A percentile compares a stretch with the other conserved stretches of the same genome.
These are phyloP conservation scores for Exophiala mesophila DNA, from an alignment of 2,329 filamentous ascomycete species.

Conservation along the genomic window DNA sequence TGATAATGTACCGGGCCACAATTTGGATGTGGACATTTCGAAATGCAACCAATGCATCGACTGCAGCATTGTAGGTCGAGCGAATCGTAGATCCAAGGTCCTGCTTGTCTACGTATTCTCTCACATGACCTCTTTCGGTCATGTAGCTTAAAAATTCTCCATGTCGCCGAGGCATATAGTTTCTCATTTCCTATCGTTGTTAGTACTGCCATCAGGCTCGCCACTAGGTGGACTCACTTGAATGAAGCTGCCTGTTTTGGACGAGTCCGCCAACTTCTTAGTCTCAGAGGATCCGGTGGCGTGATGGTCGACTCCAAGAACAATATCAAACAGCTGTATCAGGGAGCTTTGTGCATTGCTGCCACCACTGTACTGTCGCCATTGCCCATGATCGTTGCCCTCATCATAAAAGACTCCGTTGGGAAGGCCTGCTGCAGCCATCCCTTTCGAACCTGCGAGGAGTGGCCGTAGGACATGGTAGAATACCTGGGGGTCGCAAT, in stretches of 20 bases:
- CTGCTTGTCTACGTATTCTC: conserved; percentile 38
- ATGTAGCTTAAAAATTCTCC: conserved; percentile 47
- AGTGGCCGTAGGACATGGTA: conserved; percentile 50
- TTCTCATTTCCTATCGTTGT: conserved; percentile 44
- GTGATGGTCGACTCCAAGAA: conserved; percentile 47
- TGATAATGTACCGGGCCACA: conserved; percentile 50
- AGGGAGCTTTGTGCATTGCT: conserved; percentile 54
- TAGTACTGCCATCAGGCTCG: neutral
- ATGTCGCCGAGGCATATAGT: conserved; percentile 52
- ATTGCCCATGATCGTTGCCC: conserved; percentile 44
- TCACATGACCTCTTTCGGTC: conserved; percentile 42
- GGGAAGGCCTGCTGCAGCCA: conserved; percentile 48
- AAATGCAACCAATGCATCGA: conserved; percentile 37
- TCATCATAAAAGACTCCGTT: conserved; percentile 50
- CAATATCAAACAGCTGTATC: conserved; percentile 51
- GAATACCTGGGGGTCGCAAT: conserved; percentile 45
- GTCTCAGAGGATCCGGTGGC: conserved; percentile 33
- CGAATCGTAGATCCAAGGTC: conserved; percentile 32
- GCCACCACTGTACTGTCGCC: conserved; percentile 49
- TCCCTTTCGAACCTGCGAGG: conserved; percentile 51
- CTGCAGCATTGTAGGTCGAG: conserved; percentile 13
- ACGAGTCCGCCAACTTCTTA: conserved; percentile 16
- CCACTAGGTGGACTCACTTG: conserved; percentile 26
- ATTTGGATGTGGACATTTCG: conserved; percentile 50
- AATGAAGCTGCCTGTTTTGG: conserved; percentile 28